Evolutionary conservation across 805 yeast genomes (phyloP), one percentile per base, ranked within the genome.

Genomic region (Starmerella apis): DNA sequence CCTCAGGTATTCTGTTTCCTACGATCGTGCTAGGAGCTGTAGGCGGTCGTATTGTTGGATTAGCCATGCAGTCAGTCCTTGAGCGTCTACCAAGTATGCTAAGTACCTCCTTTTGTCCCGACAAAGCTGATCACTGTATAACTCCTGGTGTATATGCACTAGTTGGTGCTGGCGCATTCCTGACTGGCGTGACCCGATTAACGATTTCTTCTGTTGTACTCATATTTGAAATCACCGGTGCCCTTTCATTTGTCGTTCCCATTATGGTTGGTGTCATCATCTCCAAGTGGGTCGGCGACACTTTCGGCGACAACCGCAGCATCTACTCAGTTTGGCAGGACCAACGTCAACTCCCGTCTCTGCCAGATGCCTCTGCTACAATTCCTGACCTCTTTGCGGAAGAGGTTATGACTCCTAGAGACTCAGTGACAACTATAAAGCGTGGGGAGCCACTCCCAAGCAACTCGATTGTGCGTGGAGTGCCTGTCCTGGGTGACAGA

Each of bases 1-100:
- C 98, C 0, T 94, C 96, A n/a, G 98, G 98, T 14, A 86, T 90
- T 5, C 83, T 92, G 67, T 94, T 92, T 48, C 98, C 98, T 2
- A 84, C 95, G 1, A 86, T 92, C 94, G 88, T 95, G 0, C 83
- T 87, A 1, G 98, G 98, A 20, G 96, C 97, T 0, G 78, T 95
- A 0, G 83, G 86, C 65, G 98, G 98, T 7, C 73, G 96, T 47
- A 82, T 88, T 0, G 59, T 92, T 11, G 96, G 98, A 4, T 68
- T 86, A 8, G 52, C 83, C 5, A 79, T 86, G 51, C 83, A 84
- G 55, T 62, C 31, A 3, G 83, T 87, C 0, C 84, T 86, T 1
- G 87, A 86, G 13, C 44, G 51, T 4, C 49, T 56, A 24, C 59
- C 59, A 24, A 37, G 46, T 57, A 32, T 57, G 4, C 50, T 59